phyloP scores from a whole-genome alignment of 2,329 filamentous ascomycete genomes.

The Thelonectria blattea region DNA sequence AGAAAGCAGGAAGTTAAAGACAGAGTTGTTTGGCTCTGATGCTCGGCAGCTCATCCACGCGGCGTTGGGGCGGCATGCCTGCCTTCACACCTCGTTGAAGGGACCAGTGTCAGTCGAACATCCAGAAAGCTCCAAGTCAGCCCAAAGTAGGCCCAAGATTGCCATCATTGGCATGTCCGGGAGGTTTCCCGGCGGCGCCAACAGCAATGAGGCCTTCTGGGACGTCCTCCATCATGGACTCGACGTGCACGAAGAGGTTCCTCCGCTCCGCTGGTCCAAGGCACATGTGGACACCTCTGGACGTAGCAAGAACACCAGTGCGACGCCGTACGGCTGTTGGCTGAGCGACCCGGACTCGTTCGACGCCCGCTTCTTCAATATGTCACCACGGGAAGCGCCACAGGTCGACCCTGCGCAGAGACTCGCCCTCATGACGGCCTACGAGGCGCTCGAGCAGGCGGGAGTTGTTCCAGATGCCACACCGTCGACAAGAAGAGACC shows the following conservation, averaged over 20 bases:
- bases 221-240: constrained; percentile 67
- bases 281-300: constrained; percentile 55
- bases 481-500: constrained; percentile 59
- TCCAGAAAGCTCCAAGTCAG: not conserved
- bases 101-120: not conserved
- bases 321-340: constrained; percentile 45
- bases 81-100: not conserved
- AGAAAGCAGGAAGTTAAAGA: not conserved
- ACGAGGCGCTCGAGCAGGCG: constrained; percentile 71
- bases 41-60: not conserved
- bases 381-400: constrained; percentile 56
- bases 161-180: constrained; percentile 71
- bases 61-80: not conserved
- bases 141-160: constrained; percentile 11
- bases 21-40: not conserved
- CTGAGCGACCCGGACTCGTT: constrained; percentile 70
- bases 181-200: constrained; percentile 62
- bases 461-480: constrained; percentile 68
- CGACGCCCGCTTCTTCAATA: constrained; percentile 73
- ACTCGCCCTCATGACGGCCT: constrained; percentile 67
- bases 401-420: constrained; percentile 69
- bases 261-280: not conserved
- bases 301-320: constrained; percentile 65
- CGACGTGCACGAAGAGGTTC: constrained; percentile 64
- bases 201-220: constrained; percentile 66